Conservation (phyloP, 2,329 filamentous ascomycete genomes). For the Penicillium sp. region DNA sequence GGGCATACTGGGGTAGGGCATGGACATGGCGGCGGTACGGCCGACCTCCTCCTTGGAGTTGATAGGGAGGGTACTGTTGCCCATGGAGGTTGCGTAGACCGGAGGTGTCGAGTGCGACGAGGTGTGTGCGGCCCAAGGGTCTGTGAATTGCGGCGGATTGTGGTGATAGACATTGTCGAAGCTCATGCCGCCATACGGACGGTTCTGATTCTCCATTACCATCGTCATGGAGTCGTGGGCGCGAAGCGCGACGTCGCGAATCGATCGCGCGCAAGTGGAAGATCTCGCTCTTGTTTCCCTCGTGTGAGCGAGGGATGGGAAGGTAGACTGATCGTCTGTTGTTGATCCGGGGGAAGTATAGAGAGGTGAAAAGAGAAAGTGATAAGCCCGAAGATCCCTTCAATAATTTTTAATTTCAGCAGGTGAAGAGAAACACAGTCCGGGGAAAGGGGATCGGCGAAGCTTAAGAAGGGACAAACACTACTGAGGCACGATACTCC, state of each 20-base stretch:
- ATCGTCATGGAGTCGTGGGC: slow-evolving; percentile 72
- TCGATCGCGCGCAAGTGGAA: slow-evolving; percentile 11
- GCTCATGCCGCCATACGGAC: slow-evolving; percentile 72
- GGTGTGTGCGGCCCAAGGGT: slow-evolving; percentile 72
- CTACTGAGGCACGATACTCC: slow-evolving; percentile 23
- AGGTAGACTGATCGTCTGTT: slow-evolving; percentile 11
- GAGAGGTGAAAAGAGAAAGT: slow-evolving; percentile 13
- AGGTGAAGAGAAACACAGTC: slow-evolving; percentile 27
- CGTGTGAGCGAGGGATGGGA: background rate
- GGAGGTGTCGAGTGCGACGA: slow-evolving; percentile 63
- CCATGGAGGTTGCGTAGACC: slow-evolving; percentile 58
- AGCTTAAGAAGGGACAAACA: slow-evolving; percentile 44
- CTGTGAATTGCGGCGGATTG: slow-evolving; percentile 72
- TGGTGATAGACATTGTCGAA: slow-evolving; percentile 75
- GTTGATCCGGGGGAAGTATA: slow-evolving; percentile 15
- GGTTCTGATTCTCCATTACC: slow-evolving; percentile 88
- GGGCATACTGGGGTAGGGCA: slow-evolving; percentile 71
- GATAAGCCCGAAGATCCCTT: slow-evolving; percentile 21
- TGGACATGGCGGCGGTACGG: slow-evolving; percentile 61
- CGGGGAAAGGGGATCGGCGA: slow-evolving; percentile 46
- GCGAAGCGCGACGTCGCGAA: slow-evolving; percentile 11
- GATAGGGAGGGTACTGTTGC: slow-evolving; percentile 55
- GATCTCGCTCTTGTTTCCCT: background rate
- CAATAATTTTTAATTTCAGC: slow-evolving; percentile 10
- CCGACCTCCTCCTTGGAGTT: slow-evolving; percentile 56